phyloP scores from a whole-genome alignment of 2,329 filamentous ascomycete genomes.

The Paradendryphiella salina region DNA sequence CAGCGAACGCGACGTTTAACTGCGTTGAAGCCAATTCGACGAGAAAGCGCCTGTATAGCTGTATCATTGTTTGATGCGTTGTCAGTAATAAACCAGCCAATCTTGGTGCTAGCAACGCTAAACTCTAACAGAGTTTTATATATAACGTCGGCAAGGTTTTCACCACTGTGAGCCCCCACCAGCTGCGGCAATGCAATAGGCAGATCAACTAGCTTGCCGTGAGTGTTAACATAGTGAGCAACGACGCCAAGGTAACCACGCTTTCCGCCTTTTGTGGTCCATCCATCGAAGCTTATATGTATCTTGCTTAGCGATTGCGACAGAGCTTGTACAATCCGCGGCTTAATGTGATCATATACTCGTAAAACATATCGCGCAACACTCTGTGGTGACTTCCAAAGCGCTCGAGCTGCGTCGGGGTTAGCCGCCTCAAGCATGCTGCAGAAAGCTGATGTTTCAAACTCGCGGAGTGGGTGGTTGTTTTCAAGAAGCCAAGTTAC shows the following conservation, averaged over 20 bases:
- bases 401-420: neutral
- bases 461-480: neutral
- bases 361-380: neutral
- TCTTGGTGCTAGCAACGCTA: neutral
- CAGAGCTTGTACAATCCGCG: too few relatives aligned
- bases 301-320: neutral
- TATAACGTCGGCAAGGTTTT: constrained; percentile 6
- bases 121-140: neutral
- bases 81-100: neutral
- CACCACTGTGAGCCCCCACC: constrained; percentile 1
- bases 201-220: neutral
- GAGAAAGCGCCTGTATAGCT: neutral
- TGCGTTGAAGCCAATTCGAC: neutral
- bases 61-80: neutral
- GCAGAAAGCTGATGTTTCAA: neutral
- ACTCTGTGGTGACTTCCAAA: neutral
- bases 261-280: constrained; percentile 10
- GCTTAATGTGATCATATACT: too few relatives aligned
- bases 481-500: too few relatives aligned
- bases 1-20: neutral
- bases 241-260: constrained; percentile 3
- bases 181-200: constrained; percentile 12
- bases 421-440: neutral
- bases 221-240: constrained; percentile 2
- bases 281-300: neutral